phyloP scores from a whole-genome alignment of 352 stramenopile species.

The Globisporangium sylvaticum region DNA sequence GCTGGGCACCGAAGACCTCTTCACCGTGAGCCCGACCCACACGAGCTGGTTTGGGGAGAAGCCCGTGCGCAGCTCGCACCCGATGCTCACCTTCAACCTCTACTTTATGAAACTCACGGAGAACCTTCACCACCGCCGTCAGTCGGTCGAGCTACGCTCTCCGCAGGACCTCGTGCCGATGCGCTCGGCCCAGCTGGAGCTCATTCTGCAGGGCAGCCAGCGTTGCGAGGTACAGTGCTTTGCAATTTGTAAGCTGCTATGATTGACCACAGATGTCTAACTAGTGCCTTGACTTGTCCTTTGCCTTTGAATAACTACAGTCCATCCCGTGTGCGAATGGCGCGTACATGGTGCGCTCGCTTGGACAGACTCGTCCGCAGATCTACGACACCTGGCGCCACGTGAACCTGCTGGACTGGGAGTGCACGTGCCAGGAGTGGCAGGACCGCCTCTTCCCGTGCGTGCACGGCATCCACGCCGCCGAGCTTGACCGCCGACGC shows the following conservation, averaged over 20 bases:
- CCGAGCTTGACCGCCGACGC: slow-evolving; percentile 63
- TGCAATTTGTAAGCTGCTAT: background rate
- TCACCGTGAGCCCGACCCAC: slow-evolving; percentile 33
- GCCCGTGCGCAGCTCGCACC: slow-evolving; percentile 54
- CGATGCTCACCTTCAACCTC: slow-evolving; percentile 55
- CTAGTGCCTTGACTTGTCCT: background rate
- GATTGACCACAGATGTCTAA: background rate
- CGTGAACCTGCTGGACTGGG: slow-evolving; percentile 68
- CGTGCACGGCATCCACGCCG: slow-evolving; percentile 69
- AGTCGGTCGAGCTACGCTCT: slow-evolving; percentile 48
- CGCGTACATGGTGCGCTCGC: slow-evolving; percentile 74
- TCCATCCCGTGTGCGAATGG: slow-evolving; percentile 77
- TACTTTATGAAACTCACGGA: slow-evolving; percentile 75
- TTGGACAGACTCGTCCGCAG: slow-evolving; percentile 47
- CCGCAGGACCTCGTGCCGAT: slow-evolving; percentile 57
- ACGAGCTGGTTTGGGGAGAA: slow-evolving; percentile 63
- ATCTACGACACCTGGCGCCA: slow-evolving; percentile 73
- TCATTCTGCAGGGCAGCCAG: slow-evolving; percentile 69
- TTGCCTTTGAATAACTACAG: slow-evolving; percentile 21
- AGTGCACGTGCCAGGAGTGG: slow-evolving; percentile 81
- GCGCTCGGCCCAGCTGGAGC: slow-evolving; percentile 58
- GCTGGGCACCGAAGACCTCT: slow-evolving; percentile 37
- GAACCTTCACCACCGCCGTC: slow-evolving; percentile 62
- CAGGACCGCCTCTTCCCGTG: slow-evolving; percentile 76
- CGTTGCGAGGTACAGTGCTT: slow-evolving; percentile 60